These are phyloP conservation scores for Penicillium cosmopolitanum DNA, from an alignment of 495 filamentous ascomycete species.

Conservation along the genomic window DNA sequence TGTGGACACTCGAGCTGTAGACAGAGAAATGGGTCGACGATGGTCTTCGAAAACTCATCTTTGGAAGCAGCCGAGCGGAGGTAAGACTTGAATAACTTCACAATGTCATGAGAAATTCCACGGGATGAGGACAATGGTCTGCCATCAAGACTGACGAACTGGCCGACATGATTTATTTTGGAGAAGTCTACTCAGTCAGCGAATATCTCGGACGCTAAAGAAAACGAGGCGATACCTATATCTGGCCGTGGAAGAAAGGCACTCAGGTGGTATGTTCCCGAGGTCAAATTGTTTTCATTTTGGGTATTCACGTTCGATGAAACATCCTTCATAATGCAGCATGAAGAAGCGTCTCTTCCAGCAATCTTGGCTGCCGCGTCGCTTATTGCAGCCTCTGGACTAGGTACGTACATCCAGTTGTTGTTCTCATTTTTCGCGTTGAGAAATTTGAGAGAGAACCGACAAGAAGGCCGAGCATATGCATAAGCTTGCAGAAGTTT, in stretches of 20 bases:
- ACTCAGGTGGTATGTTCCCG: conserved; percentile 48
- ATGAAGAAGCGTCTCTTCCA: conserved; percentile 64
- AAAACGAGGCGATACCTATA: conserved; percentile 36
- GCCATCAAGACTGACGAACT: conserved; percentile 77
- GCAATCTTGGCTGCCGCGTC: conserved; percentile 74
- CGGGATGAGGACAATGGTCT: conserved; percentile 68
- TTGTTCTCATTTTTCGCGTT: conserved; percentile 63
- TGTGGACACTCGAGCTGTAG: conserved; percentile 72
- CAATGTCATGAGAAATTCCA: conserved; percentile 69
- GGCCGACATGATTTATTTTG: conserved; percentile 60
- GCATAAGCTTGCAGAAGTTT: conserved; percentile 74
- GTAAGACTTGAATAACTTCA: conserved; percentile 61
- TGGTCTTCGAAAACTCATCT: conserved; percentile 18
- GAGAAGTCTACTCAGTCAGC: conserved; percentile 44
- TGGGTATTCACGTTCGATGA: conserved; percentile 16
- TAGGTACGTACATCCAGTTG: conserved; percentile 75
- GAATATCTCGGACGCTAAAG: neutral
- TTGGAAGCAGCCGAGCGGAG: conserved; percentile 44
- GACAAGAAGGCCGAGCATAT: conserved; percentile 65
- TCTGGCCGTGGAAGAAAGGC: conserved; percentile 62
- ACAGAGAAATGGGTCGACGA: conserved; percentile 71
- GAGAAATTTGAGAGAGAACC: conserved; percentile 69
- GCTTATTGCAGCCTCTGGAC: conserved; percentile 51
- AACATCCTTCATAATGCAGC: conserved; percentile 50
- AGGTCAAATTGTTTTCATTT: conserved; percentile 7